These are phyloP conservation scores for Psophocarpus tetragonolobus DNA, from an alignment of 306 rosid genomes.

Conservation along the genomic window DNA sequence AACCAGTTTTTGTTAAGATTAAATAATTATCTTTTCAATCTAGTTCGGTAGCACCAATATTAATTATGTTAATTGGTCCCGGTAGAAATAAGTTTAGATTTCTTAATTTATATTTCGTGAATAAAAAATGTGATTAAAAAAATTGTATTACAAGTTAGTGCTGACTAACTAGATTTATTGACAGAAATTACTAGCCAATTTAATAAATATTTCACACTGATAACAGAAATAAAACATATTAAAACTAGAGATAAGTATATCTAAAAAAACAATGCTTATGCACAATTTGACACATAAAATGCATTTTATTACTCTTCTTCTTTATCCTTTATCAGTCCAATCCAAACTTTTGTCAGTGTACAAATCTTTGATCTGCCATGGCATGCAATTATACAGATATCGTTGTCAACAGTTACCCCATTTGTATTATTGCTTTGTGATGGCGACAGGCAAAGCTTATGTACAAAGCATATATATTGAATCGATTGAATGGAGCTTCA, in stretches of 20 bases:
- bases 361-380: slow-evolving; percentile 23
- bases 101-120: too few species aligned
- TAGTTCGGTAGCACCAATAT: neutral
- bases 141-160: too few species aligned
- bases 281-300: neutral
- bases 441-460: slow-evolving; percentile 28
- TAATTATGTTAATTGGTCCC: neutral
- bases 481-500: neutral
- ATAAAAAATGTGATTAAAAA: too few species aligned
- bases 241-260: neutral
- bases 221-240: neutral
- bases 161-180: too few species aligned
- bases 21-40: slow-evolving; percentile 17
- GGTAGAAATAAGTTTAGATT: neutral
- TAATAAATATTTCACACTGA: too few species aligned
- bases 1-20: slow-evolving; percentile 30
- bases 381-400: slow-evolving; percentile 32
- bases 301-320: neutral
- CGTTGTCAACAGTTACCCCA: slow-evolving; percentile 29
- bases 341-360: slow-evolving; percentile 16
- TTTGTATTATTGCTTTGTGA: slow-evolving; percentile 40
- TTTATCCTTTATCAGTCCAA: slow-evolving; percentile 35
- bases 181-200: neutral
- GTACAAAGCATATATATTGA: slow-evolving; percentile 26
- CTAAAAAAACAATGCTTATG: neutral